A percentile compares a stretch with the other conserved stretches of the same genome.
phyloP scores from a whole-genome alignment of 495 filamentous ascomycete genomes.

The Oleoguttula mirabilis region DNA sequence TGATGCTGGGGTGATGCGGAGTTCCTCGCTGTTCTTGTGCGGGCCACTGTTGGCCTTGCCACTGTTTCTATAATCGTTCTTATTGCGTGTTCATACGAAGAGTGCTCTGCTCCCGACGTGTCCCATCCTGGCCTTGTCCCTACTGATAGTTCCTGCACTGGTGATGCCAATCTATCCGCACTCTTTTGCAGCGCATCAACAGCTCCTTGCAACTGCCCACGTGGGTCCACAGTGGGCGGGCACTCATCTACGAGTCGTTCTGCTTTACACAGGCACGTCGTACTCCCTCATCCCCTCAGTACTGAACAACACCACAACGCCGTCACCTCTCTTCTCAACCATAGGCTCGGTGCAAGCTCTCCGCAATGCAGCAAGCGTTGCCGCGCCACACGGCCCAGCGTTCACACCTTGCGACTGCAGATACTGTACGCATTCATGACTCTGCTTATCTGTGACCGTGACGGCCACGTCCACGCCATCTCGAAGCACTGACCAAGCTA shows the following conservation, averaged over 20 bases:
- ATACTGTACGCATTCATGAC: conserved; percentile 40
- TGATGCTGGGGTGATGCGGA: background rate
- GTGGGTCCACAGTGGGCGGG: too few relatives aligned
- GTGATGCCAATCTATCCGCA: too few relatives aligned
- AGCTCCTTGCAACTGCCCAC: too few relatives aligned
- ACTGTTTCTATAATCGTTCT: too few relatives aligned
- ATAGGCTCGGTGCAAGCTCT: conserved; percentile 29
- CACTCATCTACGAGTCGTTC: too few relatives aligned
- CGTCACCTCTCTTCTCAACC: conserved; percentile 25
- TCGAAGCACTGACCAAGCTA: conserved; percentile 47
- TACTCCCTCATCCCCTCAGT: conserved; percentile 32
- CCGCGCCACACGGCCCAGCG: conserved; percentile 55
- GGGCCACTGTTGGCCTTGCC: too few relatives aligned
- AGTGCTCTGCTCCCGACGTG: too few relatives aligned
- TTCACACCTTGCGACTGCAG: conserved; percentile 35
- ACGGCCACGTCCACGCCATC: conserved; percentile 46
- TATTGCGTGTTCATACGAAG: too few relatives aligned
- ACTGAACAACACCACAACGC: conserved; percentile 36
- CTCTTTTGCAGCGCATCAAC: too few relatives aligned
- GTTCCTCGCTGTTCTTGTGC: background rate
- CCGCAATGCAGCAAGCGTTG: conserved; percentile 45
- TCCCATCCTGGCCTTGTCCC: too few relatives aligned
- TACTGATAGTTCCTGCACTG: too few relatives aligned
- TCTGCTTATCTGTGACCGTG: conserved; percentile 44
- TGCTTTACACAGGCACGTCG: too few relatives aligned